phyloP scores from a whole-genome alignment of 1,139 yeast genomes.

The Suhomyces bokatorum region DNA sequence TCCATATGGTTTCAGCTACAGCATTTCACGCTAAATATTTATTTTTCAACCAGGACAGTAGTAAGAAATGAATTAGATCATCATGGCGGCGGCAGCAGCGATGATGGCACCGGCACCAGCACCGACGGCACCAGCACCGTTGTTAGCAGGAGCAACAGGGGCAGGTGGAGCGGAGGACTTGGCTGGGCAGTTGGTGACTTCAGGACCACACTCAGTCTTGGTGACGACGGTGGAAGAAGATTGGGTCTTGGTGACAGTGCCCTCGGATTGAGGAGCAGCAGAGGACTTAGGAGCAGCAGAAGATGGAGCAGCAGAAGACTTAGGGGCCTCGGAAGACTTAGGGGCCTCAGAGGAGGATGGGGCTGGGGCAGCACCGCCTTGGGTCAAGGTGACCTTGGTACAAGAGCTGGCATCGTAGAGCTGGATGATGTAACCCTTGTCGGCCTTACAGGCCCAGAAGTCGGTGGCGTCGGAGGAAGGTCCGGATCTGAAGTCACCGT shows the following conservation, averaged over 20 bases:
- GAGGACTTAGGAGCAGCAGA: conserved; percentile 12
- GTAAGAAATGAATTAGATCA: conserved; percentile 11
- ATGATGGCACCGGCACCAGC: conserved; percentile 26
- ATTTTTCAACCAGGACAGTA: background rate
- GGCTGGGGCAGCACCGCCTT: conserved; percentile 5
- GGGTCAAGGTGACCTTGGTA: conserved; percentile 17
- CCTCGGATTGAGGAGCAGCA: conserved; percentile 6
- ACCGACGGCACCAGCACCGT: conserved; percentile 23
- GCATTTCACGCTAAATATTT: background rate
- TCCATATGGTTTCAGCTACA: background rate
- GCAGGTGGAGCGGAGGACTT: conserved; percentile 9
- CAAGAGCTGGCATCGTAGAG: conserved; percentile 19
- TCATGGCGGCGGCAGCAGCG: conserved; percentile 23
- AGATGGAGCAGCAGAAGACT: conserved; percentile 7
- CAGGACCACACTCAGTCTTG: conserved; percentile 17
- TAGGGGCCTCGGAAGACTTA: conserved; percentile 6
- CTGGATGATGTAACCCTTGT: conserved; percentile 12
- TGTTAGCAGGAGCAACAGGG: conserved; percentile 6
- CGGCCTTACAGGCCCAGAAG: conserved; percentile 30
- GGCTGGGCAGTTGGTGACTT: conserved; percentile 20
- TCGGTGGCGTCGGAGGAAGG: conserved; percentile 16
- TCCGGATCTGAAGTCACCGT: conserved; percentile 28
- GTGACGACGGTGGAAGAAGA: conserved; percentile 15
- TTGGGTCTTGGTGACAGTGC: conserved; percentile 10
- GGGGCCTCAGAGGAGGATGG: conserved; percentile 6